Evolutionary conservation across 495 filamentous ascomycete species (phyloP), one percentile per base, ranked within the genome.

Genomic region (Penicillium goetzii): DNA sequence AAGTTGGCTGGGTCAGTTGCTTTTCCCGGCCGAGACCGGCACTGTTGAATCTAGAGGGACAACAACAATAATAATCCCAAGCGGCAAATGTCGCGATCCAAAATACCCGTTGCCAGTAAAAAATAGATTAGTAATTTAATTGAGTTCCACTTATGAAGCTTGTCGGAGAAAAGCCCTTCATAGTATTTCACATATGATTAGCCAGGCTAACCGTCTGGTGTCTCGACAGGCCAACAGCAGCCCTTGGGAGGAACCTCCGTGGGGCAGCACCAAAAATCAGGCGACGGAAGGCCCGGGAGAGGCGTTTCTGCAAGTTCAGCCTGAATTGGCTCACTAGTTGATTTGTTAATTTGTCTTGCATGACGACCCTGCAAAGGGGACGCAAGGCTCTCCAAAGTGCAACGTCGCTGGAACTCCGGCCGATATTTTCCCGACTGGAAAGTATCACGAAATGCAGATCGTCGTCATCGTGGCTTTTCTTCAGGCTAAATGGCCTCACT

Each of bases 401-500:
- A 25, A 25, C 43, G 3, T 47, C 21, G 10, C 21, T 14, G 9
- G 19, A 23, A 1, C 21, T 23, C 3, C 21, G 19, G 19, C 30
- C 50, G 28, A 21, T 53, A 28, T 32, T 53, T 53, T 53, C 19
- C 15, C 50, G 26, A 21, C 6, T 28, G 15, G 45, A 50, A 50
- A 28, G 26, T 12, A 30, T 23, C 26, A 12, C 50, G 14, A 14
- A 32, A 17, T 53, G 50, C 50, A 32, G 50, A 30, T 21, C 15
- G 50, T 53, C 50, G 50, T 53, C 50, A 53, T 53, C 50, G 15
- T 30, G 30, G 15, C 3, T 33, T 6, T 3, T 55, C n/a, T 70
- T 72, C 67, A 72, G 72, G 63, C 69, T 72, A 69, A 74, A 66
- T 57, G n/a, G 25, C 3, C 45, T 53, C 7, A n/a, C 15, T 36